Conservation (phyloP, 2,329 filamentous ascomycete species). For the Orbilia blumenaviensis region DNA sequence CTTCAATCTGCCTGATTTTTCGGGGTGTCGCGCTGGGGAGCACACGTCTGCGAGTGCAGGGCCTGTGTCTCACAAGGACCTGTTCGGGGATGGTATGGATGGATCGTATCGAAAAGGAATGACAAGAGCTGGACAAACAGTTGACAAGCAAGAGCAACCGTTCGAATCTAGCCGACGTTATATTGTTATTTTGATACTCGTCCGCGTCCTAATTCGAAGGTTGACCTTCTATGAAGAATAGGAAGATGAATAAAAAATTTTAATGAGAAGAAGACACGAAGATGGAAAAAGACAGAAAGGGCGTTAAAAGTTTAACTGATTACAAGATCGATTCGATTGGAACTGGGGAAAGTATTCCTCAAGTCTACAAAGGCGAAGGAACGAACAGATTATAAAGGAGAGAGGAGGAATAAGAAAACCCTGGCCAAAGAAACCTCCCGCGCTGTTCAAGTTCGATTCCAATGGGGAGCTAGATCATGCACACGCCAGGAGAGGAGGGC, state of each 20-base stretch:
- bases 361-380: background rate
- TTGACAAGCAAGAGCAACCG: background rate
- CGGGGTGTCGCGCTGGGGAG: conserved; percentile 20
- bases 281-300: background rate
- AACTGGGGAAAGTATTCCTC: background rate
- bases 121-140: conserved; percentile 1
- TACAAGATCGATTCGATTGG: conserved; percentile 11
- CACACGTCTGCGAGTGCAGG: conserved; percentile 19
- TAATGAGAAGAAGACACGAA: background rate
- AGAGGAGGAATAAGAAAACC: background rate
- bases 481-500: conserved; percentile 4
- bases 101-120: conserved; percentile 11
- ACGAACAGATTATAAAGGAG: conserved; percentile 26
- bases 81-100: conserved; percentile 20
- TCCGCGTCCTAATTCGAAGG: background rate
- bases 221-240: background rate
- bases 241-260: background rate
- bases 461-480: conserved; percentile 10
- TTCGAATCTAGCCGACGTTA: background rate
- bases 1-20: conserved; percentile 19
- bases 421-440: conserved; percentile 4
- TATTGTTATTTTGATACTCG: background rate
- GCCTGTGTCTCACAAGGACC: conserved; percentile 20
- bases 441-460: conserved; percentile 2
- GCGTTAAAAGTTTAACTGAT: background rate